A percentile compares a stretch with the other conserved stretches of the same genome.
Conservation (phyloP, 78 protist species). For the Planoprotostelium fungivorum region DNA sequence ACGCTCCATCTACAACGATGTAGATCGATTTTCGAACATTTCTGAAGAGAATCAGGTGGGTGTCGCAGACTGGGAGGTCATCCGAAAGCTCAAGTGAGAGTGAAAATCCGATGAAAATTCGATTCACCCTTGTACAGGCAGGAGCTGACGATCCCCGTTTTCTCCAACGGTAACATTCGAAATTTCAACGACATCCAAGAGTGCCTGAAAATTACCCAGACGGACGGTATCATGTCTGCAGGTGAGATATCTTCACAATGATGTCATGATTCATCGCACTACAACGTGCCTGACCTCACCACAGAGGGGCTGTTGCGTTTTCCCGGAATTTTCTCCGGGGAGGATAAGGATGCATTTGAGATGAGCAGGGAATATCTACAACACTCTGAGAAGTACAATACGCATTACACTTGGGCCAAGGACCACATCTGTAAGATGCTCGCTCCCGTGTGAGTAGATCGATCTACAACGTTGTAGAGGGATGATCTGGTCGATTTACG, state of each 20-base stretch:
- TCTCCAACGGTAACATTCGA: constrained; percentile 68
- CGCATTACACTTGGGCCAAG: background rate
- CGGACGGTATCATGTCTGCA: constrained; percentile 71
- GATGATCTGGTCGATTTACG: too few species aligned
- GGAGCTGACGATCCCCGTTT: constrained; percentile 53
- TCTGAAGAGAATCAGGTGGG: background rate
- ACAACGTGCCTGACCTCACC: too few species aligned
- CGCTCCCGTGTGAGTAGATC: background rate
- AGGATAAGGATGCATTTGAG: background rate
- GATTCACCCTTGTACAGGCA: constrained; percentile 1
- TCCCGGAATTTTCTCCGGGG: constrained; percentile 47
- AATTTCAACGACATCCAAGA: constrained; percentile 28
- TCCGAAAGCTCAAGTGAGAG: background rate
- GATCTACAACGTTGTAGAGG: too few species aligned
- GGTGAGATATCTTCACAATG: constrained; percentile 27
- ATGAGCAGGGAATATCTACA: constrained; percentile 33
- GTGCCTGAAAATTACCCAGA: constrained; percentile 33
- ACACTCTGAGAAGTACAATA: background rate
- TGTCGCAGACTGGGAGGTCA: constrained; percentile 7
- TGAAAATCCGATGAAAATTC: background rate
- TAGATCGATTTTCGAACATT: background rate
- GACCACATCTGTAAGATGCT: background rate
- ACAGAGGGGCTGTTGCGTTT: constrained; percentile 3
- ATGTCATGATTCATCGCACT: too few species aligned
- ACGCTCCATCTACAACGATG: background rate